Evolutionary conservation across 1,284 basidiomycete genomes (phyloP), one percentile per base, ranked within the genome.

Genomic region (Rhizoctonia solani): DNA sequence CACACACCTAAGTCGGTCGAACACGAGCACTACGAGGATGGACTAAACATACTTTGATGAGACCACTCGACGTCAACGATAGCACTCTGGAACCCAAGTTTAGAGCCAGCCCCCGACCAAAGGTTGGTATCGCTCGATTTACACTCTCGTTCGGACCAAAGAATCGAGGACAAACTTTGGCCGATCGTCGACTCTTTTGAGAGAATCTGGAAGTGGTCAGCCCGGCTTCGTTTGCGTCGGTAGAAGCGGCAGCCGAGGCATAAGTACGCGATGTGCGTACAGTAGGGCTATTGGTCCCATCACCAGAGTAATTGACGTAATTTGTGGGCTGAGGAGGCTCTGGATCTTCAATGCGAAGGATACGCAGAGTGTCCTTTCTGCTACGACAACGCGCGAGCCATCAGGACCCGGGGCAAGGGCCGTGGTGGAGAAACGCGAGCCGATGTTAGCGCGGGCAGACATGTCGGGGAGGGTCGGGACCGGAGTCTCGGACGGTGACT

Each of bases 11-110:
- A 27, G 49, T 23, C 52, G 37, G 11, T 44, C n/a, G n/a, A n/a
- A n/a, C 19, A 4, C 21, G 30, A 56, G 23, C 11, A 42, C 19
- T 58, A 0, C 4, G 13, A 50, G 9, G 19, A 4, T 41, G 25
- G 25, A 4, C 25, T 42, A 30, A 4, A 25, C n/a, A 32, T 73
- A 93, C 92, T 77, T 66, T 87, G 89, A 69, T 83, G 81, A 39
- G 87, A 89, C 92, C 92, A 95, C 37, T 85, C 88, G 14, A 93
- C 85, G 73, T 92, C 92, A 0, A 89, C 92, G 71, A 82, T 87
- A 0, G 86, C 82, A 72, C 86, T 88, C 67, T 91, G 89, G 19
- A 88, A 83, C 2, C 52, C 52, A 19, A 69, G 32, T 76, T 90
- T 91, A 68, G 90, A 75, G 0, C 87, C 87, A 69, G 84, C 88